phyloP scores from a whole-genome alignment of 495 filamentous ascomycete species.

The Parachaetomium inaequale region DNA sequence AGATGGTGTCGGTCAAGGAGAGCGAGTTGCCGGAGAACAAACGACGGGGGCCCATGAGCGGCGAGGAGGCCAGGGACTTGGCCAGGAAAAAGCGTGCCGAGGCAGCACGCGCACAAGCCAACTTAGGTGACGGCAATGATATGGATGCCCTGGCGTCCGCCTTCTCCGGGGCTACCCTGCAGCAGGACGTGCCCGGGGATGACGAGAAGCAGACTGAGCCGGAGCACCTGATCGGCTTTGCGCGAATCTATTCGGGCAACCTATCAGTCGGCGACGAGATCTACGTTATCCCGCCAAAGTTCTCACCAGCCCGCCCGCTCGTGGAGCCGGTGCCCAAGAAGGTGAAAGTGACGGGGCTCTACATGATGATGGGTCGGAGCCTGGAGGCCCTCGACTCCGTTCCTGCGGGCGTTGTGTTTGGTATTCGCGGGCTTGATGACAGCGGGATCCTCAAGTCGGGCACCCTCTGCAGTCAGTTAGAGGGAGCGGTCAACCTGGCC shows the following conservation, averaged over 20 bases:
- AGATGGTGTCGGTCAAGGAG: constrained; percentile 93
- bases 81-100: constrained; percentile 86
- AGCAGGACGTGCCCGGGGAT: constrained; percentile 47
- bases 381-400: constrained; percentile 80
- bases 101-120: constrained; percentile 67
- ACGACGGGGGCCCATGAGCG: constrained; percentile 68
- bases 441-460: constrained; percentile 84
- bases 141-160: constrained; percentile 32
- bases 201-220: constrained; percentile 60
- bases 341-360: constrained; percentile 80
- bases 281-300: constrained; percentile 90
- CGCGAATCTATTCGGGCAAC: constrained; percentile 86
- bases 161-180: constrained; percentile 42
- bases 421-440: constrained; percentile 89
- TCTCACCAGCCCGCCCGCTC: constrained; percentile 74
- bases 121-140: constrained; percentile 23
- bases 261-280: constrained; percentile 84
- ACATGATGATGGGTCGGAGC: constrained; percentile 92
- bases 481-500: constrained; percentile 88
- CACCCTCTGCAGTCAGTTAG: constrained; percentile 83
- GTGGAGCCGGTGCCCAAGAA: constrained; percentile 73
- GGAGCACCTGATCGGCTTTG: constrained; percentile 93
- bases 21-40: constrained; percentile 83
- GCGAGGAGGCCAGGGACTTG: constrained; percentile 84
- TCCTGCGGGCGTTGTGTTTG: constrained; percentile 91